A percentile compares a stretch with the other conserved stretches of the same genome.
Evolutionary conservation across 75 land plant species (phyloP).

Genomic region (Cunninghamia lanceolata): DNA sequence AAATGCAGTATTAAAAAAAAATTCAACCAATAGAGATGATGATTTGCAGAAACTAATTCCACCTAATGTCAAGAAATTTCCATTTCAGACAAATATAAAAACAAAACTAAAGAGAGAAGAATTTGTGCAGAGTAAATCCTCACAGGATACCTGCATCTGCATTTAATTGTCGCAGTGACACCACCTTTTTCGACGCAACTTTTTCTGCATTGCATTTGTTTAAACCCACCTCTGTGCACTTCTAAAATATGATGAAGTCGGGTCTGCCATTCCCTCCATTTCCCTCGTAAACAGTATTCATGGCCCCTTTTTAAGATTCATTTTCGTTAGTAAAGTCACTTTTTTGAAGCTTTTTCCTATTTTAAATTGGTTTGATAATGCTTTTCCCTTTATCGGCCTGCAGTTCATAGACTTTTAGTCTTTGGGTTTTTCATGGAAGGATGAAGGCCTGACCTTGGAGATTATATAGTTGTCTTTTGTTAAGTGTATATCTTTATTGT

Average conservation of each 20-base stretch:
- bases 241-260: neutral
- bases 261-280: neutral
- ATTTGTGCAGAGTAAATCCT: neutral
- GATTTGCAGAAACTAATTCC: neutral
- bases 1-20: neutral
- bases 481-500: neutral
- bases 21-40: neutral
- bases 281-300: neutral
- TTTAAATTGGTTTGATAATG: neutral
- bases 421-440: neutral
- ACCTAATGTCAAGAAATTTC: neutral
- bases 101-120: neutral
- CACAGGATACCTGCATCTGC: conserved; percentile 1
- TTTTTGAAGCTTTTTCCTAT: neutral
- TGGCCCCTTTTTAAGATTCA: neutral
- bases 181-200: neutral
- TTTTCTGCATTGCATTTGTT: neutral
- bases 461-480: conserved; percentile 1
- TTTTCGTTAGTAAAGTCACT: neutral
- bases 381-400: neutral
- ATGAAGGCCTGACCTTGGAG: neutral
- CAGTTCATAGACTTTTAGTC: neutral
- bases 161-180: neutral
- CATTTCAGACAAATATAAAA: neutral
- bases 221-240: neutral